Base-by-base conservation (phyloP, 192 early-diverging fungal species). In the Backusella westeae region DNA sequence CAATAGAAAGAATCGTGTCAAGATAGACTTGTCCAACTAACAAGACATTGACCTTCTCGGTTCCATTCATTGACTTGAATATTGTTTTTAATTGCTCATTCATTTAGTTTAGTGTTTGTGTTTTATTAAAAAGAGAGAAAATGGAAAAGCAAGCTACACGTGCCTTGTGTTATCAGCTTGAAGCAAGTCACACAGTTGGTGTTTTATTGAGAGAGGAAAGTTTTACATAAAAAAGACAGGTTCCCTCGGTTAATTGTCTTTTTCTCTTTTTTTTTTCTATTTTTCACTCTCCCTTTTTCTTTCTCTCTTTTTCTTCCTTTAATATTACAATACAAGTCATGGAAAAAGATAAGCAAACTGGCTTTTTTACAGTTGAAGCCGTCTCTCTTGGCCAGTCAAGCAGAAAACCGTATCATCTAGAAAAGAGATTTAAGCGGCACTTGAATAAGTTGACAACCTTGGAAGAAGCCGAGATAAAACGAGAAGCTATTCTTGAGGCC, bases 1-100 rank as follows among this genome's bases (percentile, higher is more conserved):
- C 81, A 35, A 92, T 87, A 67, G 86, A 83, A 49, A 92, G 81
- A 68, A 92, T 91, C 8, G 87, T 88, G 71, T 92, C 91, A 42
- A 85, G 78, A 44, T 91, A 92, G 9, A 87, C 80, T 7, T 87
- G 83, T 2, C 91, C 91, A 36, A 87, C 76, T 0, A 88, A 41
- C 29, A 85, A 81, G 2, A 88, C 39, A n/a, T 52, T 59, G 19
- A 63, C 56, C 29, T 63, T 63, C 26, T 63, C 12, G 23, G 21
- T 14, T n/a, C 46, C 46, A n/a, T n/a, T n/a, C 15, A n/a, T 6
- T 6, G 56, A 63, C 21, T 63, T 3, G 12, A 63, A 29, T 8
- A 29, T 10, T 63, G 21, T 8, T 10, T 63, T 63, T 12, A 29
- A 9, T 26, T 63, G 56, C 6, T 26, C 10, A 26, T 23, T 29